Evolutionary conservation across 805 yeast species (phyloP), one percentile per base, ranked within the genome.

Genomic region (Nakazawaea populi): DNA sequence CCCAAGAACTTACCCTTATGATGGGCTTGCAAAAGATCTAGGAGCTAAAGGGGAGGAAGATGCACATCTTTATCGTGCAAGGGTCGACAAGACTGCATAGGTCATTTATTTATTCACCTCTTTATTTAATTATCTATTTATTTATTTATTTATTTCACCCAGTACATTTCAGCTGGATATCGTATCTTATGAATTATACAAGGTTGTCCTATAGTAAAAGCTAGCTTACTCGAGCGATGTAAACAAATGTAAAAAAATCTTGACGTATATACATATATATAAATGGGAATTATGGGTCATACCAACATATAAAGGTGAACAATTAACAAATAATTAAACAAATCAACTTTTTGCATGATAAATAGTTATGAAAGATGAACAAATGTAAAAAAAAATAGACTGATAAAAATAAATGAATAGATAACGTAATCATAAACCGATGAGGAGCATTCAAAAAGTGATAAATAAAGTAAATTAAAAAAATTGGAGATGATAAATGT

Each of bases 1-100:
- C 69, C 89, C 89, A 50, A 77, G 95, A 69, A 76, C 82, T 38
- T 88, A 75, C 65, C 94, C 94, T 30, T 74, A 75, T 60, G 85
- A 79, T 51, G 96, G 96, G 4, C 75, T 89, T 58, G 87, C 87
- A 59, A 77, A 73, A 62, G 88, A 79, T 54, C 73, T 87, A 54
- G 96, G 96, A 48, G 87, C 87, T 6, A 73, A 73, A 35, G 69
- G 65, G 42, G 72, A 67, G 35, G 76, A 73, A 48, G 73, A 76
- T 54, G 75, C 70, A 46, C 51, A 54, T 32, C 52, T 73, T 52
- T 70, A 61, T 56, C 67, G 65, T 51, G 75, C 75, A n/a, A 69
- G 75, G 56, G 63, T 69, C 41, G 79, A 74, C 54, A 65, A 65
- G 52, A 63, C 63, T 4, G 56, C 54, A 14, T 38, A 32, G 27